Evolutionary conservation across 73 alveolate genomes (phyloP), one percentile per base, ranked within the genome.

Genomic region (Paramecium sexaurelia): DNA sequence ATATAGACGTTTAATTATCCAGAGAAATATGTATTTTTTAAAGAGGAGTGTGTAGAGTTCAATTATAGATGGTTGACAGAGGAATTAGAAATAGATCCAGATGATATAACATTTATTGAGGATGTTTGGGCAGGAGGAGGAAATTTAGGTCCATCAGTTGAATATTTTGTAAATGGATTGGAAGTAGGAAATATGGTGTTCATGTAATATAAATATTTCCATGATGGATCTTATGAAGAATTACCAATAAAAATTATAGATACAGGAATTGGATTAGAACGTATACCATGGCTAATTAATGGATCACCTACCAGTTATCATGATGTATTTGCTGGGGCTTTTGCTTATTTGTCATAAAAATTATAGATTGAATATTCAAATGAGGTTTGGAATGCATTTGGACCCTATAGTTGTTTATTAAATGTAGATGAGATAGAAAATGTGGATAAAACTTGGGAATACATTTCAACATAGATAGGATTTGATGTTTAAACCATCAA

Each of bases 101-200:
- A 97, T 55, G 99, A 98, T 87, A 97, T 98, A 61, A 98, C 99
- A 11, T 95, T 98, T 86, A 97, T 98, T 90, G 99, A 98, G 96
- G 99, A 98, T 95, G 99, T 98, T 47, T 98, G 99, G 99, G 99
- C 99, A 35, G 99, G 99, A 32, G 99, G 99, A 89, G 99, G 99
- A 51, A 98, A 98, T 93, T 95, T 98, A 56, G 99, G 99, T 20
- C 99, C 99, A 55, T 97, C 98, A 29, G 98, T 98, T 67, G 99
- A 98, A 96, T 97, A 97, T 84, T 98, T 98, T 95, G 97, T 97
- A 29, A 93, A 98, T 56, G 99, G 99, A n/a, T 94, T 98, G 19
- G 99, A 98, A 89, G 96, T 98, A 37, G 99, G 99, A 45, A 97
- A 98, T 92, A 98, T 97, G 99, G 99, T 98, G 20, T 98, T 98